Percentiles rank a stretch among this genome's conserved stretches.
Conservation (phyloP, 2,329 filamentous ascomycete genomes). For the Ascochyta fabae region DNA sequence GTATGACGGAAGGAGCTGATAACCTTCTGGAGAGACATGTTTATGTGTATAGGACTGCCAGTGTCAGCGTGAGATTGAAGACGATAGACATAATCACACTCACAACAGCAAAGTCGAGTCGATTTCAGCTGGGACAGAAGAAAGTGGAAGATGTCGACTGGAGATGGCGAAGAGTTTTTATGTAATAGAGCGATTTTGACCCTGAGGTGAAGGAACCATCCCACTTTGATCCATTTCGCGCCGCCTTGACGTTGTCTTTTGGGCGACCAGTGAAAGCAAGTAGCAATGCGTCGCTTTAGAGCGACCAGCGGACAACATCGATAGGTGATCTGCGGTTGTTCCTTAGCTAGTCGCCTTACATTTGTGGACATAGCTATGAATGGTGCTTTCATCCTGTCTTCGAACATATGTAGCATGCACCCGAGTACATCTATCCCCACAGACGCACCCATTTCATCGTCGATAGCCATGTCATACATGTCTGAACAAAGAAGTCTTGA, state of each 20-base stretch:
- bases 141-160: background rate
- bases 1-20: background rate
- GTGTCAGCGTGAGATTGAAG: background rate
- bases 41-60: background rate
- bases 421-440: background rate
- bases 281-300: background rate
- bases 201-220: conserved; percentile 8
- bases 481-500: too few relatives aligned
- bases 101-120: background rate
- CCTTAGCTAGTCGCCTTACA: too few relatives aligned
- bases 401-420: background rate
- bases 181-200: background rate
- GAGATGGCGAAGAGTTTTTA: background rate
- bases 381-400: background rate
- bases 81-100: background rate
- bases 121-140: background rate
- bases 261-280: background rate
- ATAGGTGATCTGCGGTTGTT: background rate
- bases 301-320: background rate
- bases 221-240: background rate
- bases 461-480: background rate
- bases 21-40: background rate
- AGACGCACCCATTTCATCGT: background rate
- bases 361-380: background rate
- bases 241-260: background rate